Conservation (phyloP, 1,284 basidiomycete species). For the Cryptococcus sp. region DNA sequence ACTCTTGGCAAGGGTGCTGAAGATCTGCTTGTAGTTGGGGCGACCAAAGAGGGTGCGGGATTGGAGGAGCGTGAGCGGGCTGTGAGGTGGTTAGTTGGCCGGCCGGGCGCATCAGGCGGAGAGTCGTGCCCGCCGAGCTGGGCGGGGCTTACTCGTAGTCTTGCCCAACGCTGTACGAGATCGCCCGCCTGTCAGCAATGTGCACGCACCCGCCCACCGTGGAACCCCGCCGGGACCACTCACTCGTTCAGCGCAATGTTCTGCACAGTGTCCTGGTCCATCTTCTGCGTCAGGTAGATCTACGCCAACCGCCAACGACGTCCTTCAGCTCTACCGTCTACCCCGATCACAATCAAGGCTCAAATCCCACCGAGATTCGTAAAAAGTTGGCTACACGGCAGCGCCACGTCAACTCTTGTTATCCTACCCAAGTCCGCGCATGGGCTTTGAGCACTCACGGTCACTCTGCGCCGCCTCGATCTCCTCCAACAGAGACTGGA, state of each 20-base stretch:
- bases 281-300: slow-evolving; percentile 82
- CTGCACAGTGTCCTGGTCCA: slow-evolving; percentile 78
- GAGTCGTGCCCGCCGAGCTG: too few relatives aligned
- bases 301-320: slow-evolving; percentile 46
- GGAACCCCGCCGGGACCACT: too few relatives aligned
- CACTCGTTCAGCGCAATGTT: slow-evolving; percentile 76
- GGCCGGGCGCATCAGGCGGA: too few relatives aligned
- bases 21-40: slow-evolving; percentile 78
- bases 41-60: slow-evolving; percentile 83
- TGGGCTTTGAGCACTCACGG: slow-evolving; percentile 55
- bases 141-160: slow-evolving; percentile 26
- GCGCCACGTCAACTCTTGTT: slow-evolving; percentile 6
- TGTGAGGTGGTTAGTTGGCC: too few relatives aligned
- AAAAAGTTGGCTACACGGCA: slow-evolving; percentile 68
- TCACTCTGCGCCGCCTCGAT: slow-evolving; percentile 79
- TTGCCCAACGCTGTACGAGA: slow-evolving; percentile 20
- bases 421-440: not conserved
- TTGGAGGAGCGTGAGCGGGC: slow-evolving; percentile 77
- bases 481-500: slow-evolving; percentile 76
- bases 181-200: slow-evolving; percentile 44
- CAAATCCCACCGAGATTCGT: slow-evolving; percentile 57
- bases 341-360: too few relatives aligned
- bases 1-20: slow-evolving; percentile 63
- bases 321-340: too few relatives aligned
- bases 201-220: too few relatives aligned